phyloP scores from a whole-genome alignment of 805 yeast species.

The Myxozyma kluyveri region DNA sequence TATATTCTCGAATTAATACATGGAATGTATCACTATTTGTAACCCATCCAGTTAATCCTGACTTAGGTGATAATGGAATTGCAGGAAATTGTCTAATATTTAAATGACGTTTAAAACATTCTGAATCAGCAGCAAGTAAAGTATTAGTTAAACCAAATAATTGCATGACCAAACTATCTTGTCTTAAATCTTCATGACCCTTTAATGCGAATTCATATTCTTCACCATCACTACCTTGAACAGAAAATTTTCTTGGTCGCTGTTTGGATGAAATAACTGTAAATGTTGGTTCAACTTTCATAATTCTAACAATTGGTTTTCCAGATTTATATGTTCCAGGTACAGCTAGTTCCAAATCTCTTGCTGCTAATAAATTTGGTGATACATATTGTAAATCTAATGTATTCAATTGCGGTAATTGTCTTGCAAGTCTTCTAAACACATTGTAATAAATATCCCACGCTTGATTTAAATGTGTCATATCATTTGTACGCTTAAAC shows the following conservation, averaged over 20 bases:
- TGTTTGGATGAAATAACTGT: constrained; percentile 92
- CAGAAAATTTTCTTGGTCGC: constrained; percentile 80
- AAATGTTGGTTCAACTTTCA: constrained; percentile 75
- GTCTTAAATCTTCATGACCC: constrained; percentile 98
- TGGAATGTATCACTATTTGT: constrained; percentile 97
- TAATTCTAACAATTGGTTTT: constrained; percentile 68
- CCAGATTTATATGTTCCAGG: constrained; percentile 93
- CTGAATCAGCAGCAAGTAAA: constrained; percentile 81
- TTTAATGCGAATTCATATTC: constrained; percentile 78
- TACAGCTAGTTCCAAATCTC: constrained; percentile 78
- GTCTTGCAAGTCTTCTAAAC: constrained; percentile 85
- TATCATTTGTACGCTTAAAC: constrained; percentile 79
- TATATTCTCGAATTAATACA: constrained; percentile 82
- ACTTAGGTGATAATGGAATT: constrained; percentile 91
- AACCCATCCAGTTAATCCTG: constrained; percentile 97
- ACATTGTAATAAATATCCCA: constrained; percentile 97
- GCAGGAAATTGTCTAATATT: constrained; percentile 91
- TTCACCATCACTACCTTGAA: constrained; percentile 88
- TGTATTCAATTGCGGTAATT: constrained; percentile 79
- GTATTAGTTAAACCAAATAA: constrained; percentile 93
- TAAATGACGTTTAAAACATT: constrained; percentile 92
- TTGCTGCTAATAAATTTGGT: constrained; percentile 77
- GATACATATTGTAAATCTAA: constrained; percentile 91
- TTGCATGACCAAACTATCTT: constrained; percentile 97
- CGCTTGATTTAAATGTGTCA: constrained; percentile 87